Evolutionary conservation across 139 green algal species (phyloP).

Genomic region (Tetraselmis chui): DNA sequence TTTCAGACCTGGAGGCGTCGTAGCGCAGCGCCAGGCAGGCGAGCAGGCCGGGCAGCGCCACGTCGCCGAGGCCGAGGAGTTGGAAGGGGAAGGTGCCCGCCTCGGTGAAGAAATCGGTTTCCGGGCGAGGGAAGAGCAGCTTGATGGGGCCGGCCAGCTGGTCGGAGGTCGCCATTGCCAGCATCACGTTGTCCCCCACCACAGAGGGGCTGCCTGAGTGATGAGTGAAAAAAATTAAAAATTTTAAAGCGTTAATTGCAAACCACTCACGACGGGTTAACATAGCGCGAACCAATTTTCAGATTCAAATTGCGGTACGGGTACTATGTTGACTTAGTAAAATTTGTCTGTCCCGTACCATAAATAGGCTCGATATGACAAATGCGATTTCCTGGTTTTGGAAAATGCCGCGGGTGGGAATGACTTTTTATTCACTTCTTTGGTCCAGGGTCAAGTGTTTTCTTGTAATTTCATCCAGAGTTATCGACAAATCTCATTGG

Average conservation of each 20-base stretch:
- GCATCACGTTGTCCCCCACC: slow-evolving; percentile 82
- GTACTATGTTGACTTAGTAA: too few relatives aligned
- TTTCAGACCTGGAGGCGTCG: slow-evolving; percentile 62
- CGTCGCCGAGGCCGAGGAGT: slow-evolving; percentile 82
- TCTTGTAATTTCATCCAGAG: too few relatives aligned
- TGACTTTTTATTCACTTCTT: too few relatives aligned
- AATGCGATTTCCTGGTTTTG: too few relatives aligned
- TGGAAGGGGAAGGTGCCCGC: slow-evolving; percentile 69
- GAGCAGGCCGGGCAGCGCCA: slow-evolving; percentile 81
- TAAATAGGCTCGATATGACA: too few relatives aligned
- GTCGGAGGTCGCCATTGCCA: slow-evolving; percentile 60
- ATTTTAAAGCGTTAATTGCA: not conserved
- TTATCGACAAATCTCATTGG: too few relatives aligned
- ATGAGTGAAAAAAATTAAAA: not conserved
- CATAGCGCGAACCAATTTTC: not conserved
- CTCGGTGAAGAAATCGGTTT: slow-evolving; percentile 12
- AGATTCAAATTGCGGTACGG: too few relatives aligned
- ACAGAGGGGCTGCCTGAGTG: slow-evolving; percentile 17
- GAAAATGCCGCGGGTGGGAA: too few relatives aligned
- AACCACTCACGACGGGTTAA: not conserved
- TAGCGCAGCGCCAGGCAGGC: slow-evolving; percentile 67
- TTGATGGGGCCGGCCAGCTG: slow-evolving; percentile 60
- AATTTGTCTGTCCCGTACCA: too few relatives aligned
- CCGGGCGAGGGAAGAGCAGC: slow-evolving; percentile 71
- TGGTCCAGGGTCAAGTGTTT: too few relatives aligned